Base-by-base conservation (phyloP, 371 early-diverging fungal species). In the Smittium mucronatum region DNA sequence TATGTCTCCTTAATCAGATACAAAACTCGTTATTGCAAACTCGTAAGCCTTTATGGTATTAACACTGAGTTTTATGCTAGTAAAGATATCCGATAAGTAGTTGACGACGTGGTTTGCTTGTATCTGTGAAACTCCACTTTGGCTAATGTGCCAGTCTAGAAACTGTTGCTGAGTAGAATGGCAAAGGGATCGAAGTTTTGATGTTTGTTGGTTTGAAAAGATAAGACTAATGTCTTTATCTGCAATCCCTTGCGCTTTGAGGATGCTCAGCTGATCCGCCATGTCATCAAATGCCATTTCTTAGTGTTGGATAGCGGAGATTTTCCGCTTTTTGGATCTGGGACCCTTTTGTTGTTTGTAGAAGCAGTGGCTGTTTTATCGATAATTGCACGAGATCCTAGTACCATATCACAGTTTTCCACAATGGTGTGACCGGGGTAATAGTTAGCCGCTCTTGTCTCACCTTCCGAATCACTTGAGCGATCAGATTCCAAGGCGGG, bases 401-500 rank as follows among this genome's bases (percentile, higher is more conserved):
- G 21, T 47, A 47, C 47, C 47, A 47, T 47, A 47, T 47, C 47
- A 21, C 47, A 5, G 47, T 11, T 21, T 47, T 47, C 63, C 63
- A 61, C 33, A 30, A 11, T 61, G 71, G 71, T 0, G 69, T 65
- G 5, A 71, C 32, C 59, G 67, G 8, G 11, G 58, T 69, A 1
- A 29, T 64, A 8, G 69, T 57, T 29, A 36, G 5, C 1, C 32
- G 28, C 25, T 77, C 70, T 29, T 34, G 5, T 29, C 65, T 35
- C 16, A 81, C 30, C 69, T 78, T 71, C 21, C 36, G 67, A 0
- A 78, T 34, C 1, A 71, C 70, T 64, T 63, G 60, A 0, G 75
- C 73, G 28, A 81, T 72, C 36, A 78, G 57, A 31, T 69, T 57
- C 76, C 77, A 75, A 0, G 76, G 73, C 58, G 71, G 75, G 63